Conservation (phyloP, 495 filamentous ascomycete species). For the Lasiosphaeria hispida region DNA sequence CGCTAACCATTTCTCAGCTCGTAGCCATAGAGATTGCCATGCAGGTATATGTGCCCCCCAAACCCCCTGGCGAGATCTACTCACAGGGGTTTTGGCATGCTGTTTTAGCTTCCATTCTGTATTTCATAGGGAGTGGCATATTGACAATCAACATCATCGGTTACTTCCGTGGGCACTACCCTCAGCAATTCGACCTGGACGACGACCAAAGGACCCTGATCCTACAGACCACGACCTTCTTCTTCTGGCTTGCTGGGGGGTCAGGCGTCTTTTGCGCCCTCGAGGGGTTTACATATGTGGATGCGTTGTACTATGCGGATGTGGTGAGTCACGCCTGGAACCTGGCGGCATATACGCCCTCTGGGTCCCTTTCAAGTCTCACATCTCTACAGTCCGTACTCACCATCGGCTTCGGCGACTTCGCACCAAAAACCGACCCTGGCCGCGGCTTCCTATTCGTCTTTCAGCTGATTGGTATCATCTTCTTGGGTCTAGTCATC, state of each 20-base stretch:
- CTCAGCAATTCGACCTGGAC: constrained; percentile 69
- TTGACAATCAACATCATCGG: constrained; percentile 78
- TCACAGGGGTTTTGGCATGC: constrained; percentile 79
- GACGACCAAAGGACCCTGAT: constrained; percentile 76
- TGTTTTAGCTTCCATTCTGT: constrained; percentile 64
- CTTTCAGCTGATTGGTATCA: constrained; percentile 71
- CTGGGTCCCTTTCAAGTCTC: not conserved
- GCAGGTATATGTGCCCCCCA: constrained; percentile 58
- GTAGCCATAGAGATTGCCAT: constrained; percentile 60
- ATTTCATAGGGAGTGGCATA: constrained; percentile 60
- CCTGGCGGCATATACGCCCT: not conserved
- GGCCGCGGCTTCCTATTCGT: constrained; percentile 63
- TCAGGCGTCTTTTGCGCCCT: constrained; percentile 60
- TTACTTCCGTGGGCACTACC: constrained; percentile 74
- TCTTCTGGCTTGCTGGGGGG: constrained; percentile 68
- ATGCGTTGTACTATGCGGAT: constrained; percentile 71
- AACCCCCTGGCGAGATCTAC: constrained; percentile 57
- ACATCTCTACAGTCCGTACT: constrained; percentile 42
- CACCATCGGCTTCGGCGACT: constrained; percentile 70
- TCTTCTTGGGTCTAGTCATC: constrained; percentile 72
- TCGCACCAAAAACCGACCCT: constrained; percentile 46
- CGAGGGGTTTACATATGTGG: constrained; percentile 64
- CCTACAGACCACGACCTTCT: constrained; percentile 73
- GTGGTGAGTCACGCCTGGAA: constrained; percentile 34
- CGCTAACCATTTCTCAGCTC: constrained; percentile 42